Evolutionary conservation across 108 stramenopile species (phyloP).

Genomic region (Fistulifera solaris): DNA sequence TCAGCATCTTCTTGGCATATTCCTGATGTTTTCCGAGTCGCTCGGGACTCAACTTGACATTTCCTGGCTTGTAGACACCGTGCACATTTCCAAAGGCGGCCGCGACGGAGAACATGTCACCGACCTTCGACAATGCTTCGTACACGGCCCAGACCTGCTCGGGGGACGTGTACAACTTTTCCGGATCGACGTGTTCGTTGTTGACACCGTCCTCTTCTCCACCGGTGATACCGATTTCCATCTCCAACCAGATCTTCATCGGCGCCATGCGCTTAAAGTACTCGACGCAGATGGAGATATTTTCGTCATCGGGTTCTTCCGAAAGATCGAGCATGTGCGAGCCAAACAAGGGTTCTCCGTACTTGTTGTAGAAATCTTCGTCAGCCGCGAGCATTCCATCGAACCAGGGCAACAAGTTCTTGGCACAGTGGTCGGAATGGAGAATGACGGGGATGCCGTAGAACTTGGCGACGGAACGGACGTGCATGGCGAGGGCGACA

Average conservation of each 20-base stretch:
- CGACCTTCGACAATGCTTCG: constrained; percentile 79
- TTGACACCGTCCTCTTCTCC: constrained; percentile 98
- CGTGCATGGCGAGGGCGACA: constrained; percentile 91
- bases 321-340: constrained; percentile 92
- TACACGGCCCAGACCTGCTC: constrained; percentile 89
- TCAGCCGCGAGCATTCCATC: constrained; percentile 94
- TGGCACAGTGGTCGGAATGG: constrained; percentile 96
- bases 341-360: constrained; percentile 86
- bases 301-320: constrained; percentile 90
- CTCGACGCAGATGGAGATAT: constrained; percentile 88
- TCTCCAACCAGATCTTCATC: constrained; percentile 96
- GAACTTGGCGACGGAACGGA: constrained; percentile 89
- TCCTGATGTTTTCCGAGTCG: constrained; percentile 81
- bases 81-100: constrained; percentile 96
- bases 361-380: constrained; percentile 84
- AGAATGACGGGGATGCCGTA: constrained; percentile 95
- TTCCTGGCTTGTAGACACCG: constrained; percentile 97
- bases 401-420: constrained; percentile 84
- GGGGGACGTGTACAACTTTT: constrained; percentile 95
- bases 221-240: constrained; percentile 98
- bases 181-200: constrained; percentile 91
- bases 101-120: constrained; percentile 89
- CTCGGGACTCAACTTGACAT: constrained; percentile 85
- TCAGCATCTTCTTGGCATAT: constrained; percentile 73
- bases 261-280: constrained; percentile 88